Evolutionary conservation across 345 rosid species (phyloP), one percentile per base, ranked within the genome.

Genomic region (Aurinia saxatilis): DNA sequence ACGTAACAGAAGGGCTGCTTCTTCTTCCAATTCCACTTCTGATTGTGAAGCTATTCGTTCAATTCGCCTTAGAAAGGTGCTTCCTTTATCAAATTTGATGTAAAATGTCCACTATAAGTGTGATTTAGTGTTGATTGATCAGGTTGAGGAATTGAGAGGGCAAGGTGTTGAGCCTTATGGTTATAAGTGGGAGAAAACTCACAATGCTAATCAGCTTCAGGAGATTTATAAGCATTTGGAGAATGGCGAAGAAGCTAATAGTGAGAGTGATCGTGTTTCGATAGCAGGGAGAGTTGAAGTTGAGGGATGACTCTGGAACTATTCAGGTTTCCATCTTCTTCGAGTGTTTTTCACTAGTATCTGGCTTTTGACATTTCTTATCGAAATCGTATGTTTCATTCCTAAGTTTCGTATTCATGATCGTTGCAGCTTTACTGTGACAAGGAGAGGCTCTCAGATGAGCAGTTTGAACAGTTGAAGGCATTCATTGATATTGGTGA

Each of bases 101-200:
- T 38, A 4, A 6, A 41, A 42, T 14, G 23, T 57, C 12, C 9
- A 27, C 5, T 5, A 4, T 4, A 21, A 21, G 25, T 27, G 6
- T 27, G 6, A 27, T 27, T 27, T 3, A 27, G 30, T 3, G 5
- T 27, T 27, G 6, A 27, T 65, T 53, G 27, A 30, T n/a, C 46
- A 86, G 95, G 99, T 87, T 56, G 91, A 82, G 63, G 97, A 90
- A 17, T 40, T 93, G 80, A 83, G 90, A 72, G 79, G 82, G 70
- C 84, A 81, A 77, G 96, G 99, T 21, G 66, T 84, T 52, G 99
- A 93, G 72, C 96, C 99, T 0, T 87, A 93, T 67, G 97, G 88
- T 35, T 90, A 93, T 58, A 82, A 77, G 59, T 93, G 97, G 99
- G 97, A 89, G 17, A 81, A 88, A 70, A 85, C 81, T 6, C 96